A percentile compares a stretch with the other conserved stretches of the same genome.
Evolutionary conservation across 2,329 filamentous ascomycete species (phyloP).

Genomic region (Parascedosporium putredinis): DNA sequence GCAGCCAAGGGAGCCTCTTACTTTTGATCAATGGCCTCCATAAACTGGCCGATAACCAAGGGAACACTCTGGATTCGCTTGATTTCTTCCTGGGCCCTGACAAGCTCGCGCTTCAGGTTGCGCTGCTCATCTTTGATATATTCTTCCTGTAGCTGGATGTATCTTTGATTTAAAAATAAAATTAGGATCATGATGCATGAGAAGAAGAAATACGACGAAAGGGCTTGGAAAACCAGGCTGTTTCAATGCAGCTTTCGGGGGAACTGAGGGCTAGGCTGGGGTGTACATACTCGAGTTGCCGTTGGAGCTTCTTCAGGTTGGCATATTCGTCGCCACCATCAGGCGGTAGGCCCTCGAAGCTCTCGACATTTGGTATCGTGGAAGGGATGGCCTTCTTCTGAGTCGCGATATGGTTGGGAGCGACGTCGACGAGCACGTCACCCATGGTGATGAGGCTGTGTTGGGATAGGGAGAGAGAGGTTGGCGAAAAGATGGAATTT

Average conservation of each 20-base stretch:
- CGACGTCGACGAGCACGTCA: slow-evolving; percentile 76
- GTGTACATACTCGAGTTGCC: slow-evolving; percentile 73
- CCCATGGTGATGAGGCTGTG: slow-evolving; percentile 51
- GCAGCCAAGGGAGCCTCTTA: slow-evolving; percentile 32
- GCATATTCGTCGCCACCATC: slow-evolving; percentile 90
- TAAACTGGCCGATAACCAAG: slow-evolving; percentile 96
- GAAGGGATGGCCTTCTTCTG: slow-evolving; percentile 73
- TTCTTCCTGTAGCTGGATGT: slow-evolving; percentile 96
- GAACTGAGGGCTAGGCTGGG: no score
- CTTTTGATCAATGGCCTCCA: slow-evolving; percentile 99
- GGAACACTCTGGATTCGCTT: slow-evolving; percentile 98
- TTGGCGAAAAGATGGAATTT: not conserved
- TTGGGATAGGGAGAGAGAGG: not conserved
- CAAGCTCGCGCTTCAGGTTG: slow-evolving; percentile 92
- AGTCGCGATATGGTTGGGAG: slow-evolving; percentile 60
- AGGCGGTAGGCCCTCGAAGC: slow-evolving; percentile 70
- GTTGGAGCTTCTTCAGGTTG: slow-evolving; percentile 89
- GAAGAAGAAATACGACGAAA: no score
- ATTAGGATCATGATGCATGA: not conserved
- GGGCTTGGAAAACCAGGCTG: not conserved
- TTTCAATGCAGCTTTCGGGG: no score
- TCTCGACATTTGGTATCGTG: slow-evolving; percentile 81
- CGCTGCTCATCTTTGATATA: slow-evolving; percentile 99
- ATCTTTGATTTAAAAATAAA: slow-evolving; percentile 35
- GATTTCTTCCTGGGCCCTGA: slow-evolving; percentile 97